Percentiles rank a stretch among this genome's conserved stretches.
These are phyloP conservation scores for Bolboschoenoplectus hybrid DNA, from an alignment of 202 grass and related monocot species.

Conservation along the genomic window DNA sequence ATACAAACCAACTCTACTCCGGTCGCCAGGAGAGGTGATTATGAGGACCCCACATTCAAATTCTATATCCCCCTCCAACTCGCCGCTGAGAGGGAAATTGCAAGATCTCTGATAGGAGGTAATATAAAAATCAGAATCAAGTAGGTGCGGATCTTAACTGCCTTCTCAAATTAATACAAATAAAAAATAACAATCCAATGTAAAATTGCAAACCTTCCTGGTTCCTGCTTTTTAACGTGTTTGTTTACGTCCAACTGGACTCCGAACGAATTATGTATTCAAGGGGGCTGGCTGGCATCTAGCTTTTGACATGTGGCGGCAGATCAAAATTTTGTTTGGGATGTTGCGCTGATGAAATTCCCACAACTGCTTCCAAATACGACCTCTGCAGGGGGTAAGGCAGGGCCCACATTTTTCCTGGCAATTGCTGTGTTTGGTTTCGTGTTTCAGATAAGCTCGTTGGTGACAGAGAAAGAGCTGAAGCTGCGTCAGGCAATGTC, in stretches of 20 bases:
- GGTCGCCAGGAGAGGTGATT: conserved; percentile 72
- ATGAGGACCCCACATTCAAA: conserved; percentile 95
- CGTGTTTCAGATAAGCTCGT: conserved; percentile 91
- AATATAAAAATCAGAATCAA: conserved; percentile 9
- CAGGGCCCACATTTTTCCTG: conserved; percentile 91
- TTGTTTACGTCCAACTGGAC: not conserved
- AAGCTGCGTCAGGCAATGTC: conserved; percentile 97
- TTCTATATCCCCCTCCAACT: conserved; percentile 98
- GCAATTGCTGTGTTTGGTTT: conserved; percentile 98
- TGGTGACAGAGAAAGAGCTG: conserved; percentile 94
- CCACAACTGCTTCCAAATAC: conserved; percentile 77
- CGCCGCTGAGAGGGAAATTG: conserved; percentile 96
- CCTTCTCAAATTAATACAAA: too few relatives aligned
- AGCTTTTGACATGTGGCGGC: conserved; percentile 27
- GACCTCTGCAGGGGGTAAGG: conserved; percentile 69
- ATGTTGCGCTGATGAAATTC: conserved; percentile 82
- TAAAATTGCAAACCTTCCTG: too few relatives aligned
- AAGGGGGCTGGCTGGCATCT: not conserved
- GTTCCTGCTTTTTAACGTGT: not conserved
- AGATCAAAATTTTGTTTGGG: conserved; percentile 91
- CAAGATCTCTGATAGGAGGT: conserved; percentile 86
- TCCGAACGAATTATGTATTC: not conserved
- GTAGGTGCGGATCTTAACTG: too few relatives aligned
- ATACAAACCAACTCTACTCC: conserved; percentile 94
- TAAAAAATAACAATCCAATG: too few relatives aligned